Evolutionary conservation across 202 grass and related monocot species (phyloP).

Genomic region (Panicum hallii): DNA sequence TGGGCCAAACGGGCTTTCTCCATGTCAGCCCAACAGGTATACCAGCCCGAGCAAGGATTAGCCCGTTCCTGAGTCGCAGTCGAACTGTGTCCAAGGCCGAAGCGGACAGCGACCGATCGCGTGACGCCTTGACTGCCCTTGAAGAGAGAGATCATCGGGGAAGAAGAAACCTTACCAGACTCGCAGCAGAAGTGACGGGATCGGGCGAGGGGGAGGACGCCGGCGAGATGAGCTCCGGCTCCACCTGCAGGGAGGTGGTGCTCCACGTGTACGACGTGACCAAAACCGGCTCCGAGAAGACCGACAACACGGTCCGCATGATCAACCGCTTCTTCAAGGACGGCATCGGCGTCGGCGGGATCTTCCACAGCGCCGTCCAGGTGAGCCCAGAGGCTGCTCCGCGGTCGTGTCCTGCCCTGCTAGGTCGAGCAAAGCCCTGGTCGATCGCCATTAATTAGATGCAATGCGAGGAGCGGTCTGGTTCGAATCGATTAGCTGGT

Average conservation of each 20-base stretch:
- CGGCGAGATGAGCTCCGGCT: not conserved
- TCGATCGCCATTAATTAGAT: not conserved
- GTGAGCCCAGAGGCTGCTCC: conserved; percentile 22
- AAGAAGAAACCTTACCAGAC: not conserved
- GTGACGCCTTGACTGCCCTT: not conserved
- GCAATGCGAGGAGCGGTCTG: not conserved
- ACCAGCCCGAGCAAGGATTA: too few species aligned
- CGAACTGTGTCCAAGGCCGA: not conserved
- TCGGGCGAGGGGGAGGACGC: not conserved
- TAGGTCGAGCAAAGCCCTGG: not conserved
- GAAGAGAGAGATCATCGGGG: too few species aligned
- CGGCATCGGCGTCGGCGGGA: conserved; percentile 82
- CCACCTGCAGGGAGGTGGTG: conserved; percentile 55
- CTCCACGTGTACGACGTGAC: conserved; percentile 89
- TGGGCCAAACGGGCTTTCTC: not conserved
- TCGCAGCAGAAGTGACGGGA: not conserved
- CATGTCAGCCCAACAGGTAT: too few species aligned
- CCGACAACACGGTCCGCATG: conserved; percentile 71
- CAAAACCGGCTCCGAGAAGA: conserved; percentile 75
- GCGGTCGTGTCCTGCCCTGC: not conserved
- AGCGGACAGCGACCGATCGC: not conserved
- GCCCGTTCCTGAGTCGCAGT: too few species aligned
- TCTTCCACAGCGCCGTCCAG: conserved; percentile 93
- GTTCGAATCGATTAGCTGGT: not conserved
- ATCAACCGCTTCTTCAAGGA: conserved; percentile 96